phyloP scores from a whole-genome alignment of 176 grass and related monocot genomes.

The Saccharum officinarum region DNA sequence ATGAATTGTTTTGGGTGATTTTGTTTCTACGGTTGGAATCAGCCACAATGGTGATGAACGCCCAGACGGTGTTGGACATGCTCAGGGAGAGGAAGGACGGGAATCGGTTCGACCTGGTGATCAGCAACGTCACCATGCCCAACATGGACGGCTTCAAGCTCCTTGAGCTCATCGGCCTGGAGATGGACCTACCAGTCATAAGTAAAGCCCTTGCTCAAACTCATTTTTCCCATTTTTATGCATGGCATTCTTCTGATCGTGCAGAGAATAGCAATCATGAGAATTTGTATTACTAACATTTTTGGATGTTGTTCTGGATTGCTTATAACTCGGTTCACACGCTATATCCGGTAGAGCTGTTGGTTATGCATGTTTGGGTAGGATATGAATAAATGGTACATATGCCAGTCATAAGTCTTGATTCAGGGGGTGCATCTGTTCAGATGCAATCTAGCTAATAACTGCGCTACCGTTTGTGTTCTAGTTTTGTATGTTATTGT shows the following conservation, averaged over 20 bases:
- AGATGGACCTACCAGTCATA: constrained; percentile 75
- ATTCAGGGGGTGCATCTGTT: not conserved
- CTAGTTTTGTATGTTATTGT: not conserved
- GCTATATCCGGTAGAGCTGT: not conserved
- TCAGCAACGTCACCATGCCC: constrained; percentile 60
- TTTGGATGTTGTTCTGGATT: not conserved
- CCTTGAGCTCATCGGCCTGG: constrained; percentile 51
- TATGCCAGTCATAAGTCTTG: not conserved
- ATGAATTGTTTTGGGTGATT: not conserved
- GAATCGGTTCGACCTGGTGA: constrained; percentile 48
- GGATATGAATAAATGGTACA: not conserved
- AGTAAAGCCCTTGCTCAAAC: constrained; percentile 38
- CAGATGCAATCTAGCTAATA: not conserved
- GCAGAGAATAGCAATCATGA: not conserved
- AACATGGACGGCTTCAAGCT: constrained; percentile 67
- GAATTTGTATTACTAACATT: not conserved
- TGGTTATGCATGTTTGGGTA: not conserved
- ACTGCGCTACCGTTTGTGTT: not conserved
- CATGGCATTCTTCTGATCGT: not conserved
- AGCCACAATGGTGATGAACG: constrained; percentile 34
- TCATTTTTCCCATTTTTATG: not conserved
- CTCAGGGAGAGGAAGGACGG: constrained; percentile 36
- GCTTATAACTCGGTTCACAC: not conserved
- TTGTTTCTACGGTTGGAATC: not conserved
- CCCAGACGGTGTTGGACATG: constrained; percentile 35